A percentile compares a stretch with the other conserved stretches of the same genome.
phyloP scores from a whole-genome alignment of 257 asterid genomes.

The Capsicum rhomboideum region DNA sequence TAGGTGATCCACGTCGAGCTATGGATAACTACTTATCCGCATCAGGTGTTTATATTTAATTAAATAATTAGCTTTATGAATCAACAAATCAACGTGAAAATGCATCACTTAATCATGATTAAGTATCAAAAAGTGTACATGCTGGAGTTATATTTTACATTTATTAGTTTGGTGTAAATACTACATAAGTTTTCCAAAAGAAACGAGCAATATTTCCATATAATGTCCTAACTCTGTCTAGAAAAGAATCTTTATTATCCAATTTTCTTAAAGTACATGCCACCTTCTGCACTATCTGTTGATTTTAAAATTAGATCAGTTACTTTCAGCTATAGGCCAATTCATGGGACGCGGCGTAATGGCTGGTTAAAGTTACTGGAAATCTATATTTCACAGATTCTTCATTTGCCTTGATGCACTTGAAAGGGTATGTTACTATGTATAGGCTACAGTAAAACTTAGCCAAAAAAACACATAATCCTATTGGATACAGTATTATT shows the following conservation, averaged over 20 bases:
- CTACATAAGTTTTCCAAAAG: background rate
- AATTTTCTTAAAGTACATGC: slow-evolving; percentile 8
- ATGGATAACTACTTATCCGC: background rate
- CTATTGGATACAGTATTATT: too few species aligned
- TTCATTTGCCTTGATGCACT: background rate
- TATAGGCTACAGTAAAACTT: background rate
- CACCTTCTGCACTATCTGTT: slow-evolving; percentile 2
- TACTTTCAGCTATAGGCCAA: slow-evolving; percentile 19
- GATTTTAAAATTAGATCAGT: slow-evolving; percentile 7
- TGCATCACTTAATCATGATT: background rate
- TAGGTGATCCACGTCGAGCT: slow-evolving; percentile 7
- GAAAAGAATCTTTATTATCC: slow-evolving; percentile 1
- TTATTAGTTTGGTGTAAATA: background rate
- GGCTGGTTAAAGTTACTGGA: background rate
- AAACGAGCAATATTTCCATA: background rate
- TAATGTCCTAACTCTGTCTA: slow-evolving; percentile 2
- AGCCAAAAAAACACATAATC: background rate
- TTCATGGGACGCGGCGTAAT: slow-evolving; percentile 21
- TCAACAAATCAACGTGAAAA: background rate
- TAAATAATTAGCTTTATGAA: background rate
- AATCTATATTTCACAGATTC: background rate
- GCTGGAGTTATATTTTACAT: background rate
- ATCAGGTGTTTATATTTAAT: background rate
- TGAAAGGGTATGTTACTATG: background rate
- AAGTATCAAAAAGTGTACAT: background rate